phyloP scores from a whole-genome alignment of 805 yeast genomes.

The Metschnikowia continentalis region DNA sequence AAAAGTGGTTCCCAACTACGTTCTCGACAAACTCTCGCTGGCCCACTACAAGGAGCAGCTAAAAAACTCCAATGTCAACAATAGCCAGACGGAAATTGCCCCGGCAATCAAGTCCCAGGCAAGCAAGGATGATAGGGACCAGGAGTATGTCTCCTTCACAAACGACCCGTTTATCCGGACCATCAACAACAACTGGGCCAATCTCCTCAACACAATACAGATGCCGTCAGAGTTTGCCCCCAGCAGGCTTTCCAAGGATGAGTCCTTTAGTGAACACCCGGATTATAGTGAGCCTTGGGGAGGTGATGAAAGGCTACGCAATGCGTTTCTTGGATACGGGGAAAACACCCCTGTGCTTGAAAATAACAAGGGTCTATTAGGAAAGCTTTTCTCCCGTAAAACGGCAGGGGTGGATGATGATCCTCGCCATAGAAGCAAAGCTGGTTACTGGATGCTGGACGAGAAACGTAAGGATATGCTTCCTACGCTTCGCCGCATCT shows the following conservation, averaged over 20 bases:
- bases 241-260: constrained; percentile 25
- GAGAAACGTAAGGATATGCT: constrained; percentile 60
- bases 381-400: constrained; percentile 9
- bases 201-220: constrained; percentile 45
- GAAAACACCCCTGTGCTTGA: constrained; percentile 27
- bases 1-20: constrained; percentile 57
- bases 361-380: constrained; percentile 14
- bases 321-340: constrained; percentile 43
- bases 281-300: constrained; percentile 56
- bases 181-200: constrained; percentile 48
- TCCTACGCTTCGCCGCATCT: constrained; percentile 54
- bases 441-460: constrained; percentile 66
- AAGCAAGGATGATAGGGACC: constrained; percentile 20
- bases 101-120: constrained; percentile 8
- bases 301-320: constrained; percentile 61
- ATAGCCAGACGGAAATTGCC: constrained; percentile 10
- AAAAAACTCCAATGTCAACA: constrained; percentile 28
- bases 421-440: constrained; percentile 45
- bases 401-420: constrained; percentile 13
- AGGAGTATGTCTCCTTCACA: constrained; percentile 32
- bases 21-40: constrained; percentile 49
- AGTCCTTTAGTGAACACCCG: constrained; percentile 32
- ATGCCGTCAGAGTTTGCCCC: constrained; percentile 38
- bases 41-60: constrained; percentile 38
- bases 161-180: constrained; percentile 36